Evolutionary conservation across 1,284 basidiomycete species (phyloP).

Genomic region (Trichosporon coremiiforme): DNA sequence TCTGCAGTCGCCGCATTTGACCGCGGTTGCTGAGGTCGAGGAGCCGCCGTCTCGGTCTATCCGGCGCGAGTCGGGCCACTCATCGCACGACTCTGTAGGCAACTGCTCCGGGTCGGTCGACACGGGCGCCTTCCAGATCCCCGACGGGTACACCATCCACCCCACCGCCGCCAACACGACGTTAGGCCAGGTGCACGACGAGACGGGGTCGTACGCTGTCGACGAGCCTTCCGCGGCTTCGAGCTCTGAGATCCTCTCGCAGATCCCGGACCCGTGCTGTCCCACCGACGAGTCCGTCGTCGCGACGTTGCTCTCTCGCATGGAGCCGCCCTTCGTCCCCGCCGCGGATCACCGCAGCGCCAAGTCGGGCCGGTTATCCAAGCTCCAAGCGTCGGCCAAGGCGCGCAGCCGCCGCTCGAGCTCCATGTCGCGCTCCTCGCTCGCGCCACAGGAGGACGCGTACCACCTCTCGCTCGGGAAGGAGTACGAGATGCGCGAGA

Average conservation of each 20-base stretch:
- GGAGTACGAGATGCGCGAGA: slow-evolving; percentile 72
- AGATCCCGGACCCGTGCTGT: slow-evolving; percentile 77
- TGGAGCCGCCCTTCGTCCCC: slow-evolving; percentile 65
- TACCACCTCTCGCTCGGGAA: slow-evolving; percentile 60
- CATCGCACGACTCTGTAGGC: slow-evolving; percentile 4
- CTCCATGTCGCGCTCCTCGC: slow-evolving; percentile 39
- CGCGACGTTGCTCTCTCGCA: slow-evolving; percentile 64
- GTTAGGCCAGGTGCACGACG: slow-evolving; percentile 28
- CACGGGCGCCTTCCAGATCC: slow-evolving; percentile 43
- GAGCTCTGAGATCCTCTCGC: slow-evolving; percentile 12
- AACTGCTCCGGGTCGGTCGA: slow-evolving; percentile 32
- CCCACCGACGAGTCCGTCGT: slow-evolving; percentile 75
- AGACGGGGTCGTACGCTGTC: slow-evolving; percentile 10
- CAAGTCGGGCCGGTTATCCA: slow-evolving; percentile 61
- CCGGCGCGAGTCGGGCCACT: background rate
- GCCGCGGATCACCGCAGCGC: slow-evolving; percentile 64
- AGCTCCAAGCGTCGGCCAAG: slow-evolving; percentile 36
- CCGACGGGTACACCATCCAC: slow-evolving; percentile 56
- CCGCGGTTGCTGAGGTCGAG: slow-evolving; percentile 28
- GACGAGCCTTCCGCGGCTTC: slow-evolving; percentile 10
- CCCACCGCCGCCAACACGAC: slow-evolving; percentile 35
- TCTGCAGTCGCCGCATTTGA: slow-evolving; percentile 25
- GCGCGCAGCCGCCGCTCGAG: slow-evolving; percentile 54
- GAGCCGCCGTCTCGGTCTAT: background rate
- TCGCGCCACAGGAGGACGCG: slow-evolving; percentile 38